Evolutionary conservation across 139 green algal species (phyloP).

Genomic region (Gonium pectorale): DNA sequence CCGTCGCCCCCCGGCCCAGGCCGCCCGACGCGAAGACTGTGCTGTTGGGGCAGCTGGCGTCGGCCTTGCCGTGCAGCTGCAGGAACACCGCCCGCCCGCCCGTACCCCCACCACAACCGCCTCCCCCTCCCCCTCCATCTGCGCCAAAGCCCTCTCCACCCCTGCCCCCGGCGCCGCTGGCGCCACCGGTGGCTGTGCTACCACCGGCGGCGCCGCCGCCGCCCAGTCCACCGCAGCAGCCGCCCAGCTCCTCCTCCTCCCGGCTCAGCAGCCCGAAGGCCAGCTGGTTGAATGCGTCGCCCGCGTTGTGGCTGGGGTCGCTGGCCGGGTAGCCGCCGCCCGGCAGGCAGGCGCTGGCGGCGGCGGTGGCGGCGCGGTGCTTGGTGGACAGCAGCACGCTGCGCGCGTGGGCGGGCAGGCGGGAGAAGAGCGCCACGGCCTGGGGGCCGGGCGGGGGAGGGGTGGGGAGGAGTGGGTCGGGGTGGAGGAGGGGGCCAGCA

Average conservation of each 20-base stretch:
- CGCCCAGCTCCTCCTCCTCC: background rate
- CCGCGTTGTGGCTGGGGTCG: constrained; percentile 48
- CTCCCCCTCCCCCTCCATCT: too few species aligned
- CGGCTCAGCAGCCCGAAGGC: background rate
- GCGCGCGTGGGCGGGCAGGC: background rate
- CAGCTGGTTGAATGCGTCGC: constrained; percentile 38
- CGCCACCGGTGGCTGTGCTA: background rate
- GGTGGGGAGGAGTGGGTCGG: background rate
- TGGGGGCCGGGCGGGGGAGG: background rate
- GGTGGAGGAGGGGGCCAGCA: background rate
- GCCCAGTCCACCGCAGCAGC: background rate
- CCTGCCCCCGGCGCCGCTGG: background rate
- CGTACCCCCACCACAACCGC: too few species aligned
- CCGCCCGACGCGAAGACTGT: constrained; percentile 45
- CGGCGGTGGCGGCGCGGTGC: constrained; percentile 28
- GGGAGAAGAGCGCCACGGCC: constrained; percentile 25
- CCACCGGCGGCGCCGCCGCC: background rate
- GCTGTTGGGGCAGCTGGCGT: constrained; percentile 17
- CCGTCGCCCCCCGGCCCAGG: constrained; percentile 6
- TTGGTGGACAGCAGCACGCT: constrained; percentile 26
- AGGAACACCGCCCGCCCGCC: constrained; percentile 13
- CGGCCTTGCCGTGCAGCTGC: constrained; percentile 50
- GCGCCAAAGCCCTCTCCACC: background rate
- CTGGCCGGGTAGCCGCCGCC: constrained; percentile 39
- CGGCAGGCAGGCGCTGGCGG: constrained; percentile 9